Base-by-base conservation (phyloP, 2,329 filamentous ascomycete genomes). In the Colletotrichum ledebouriae region DNA sequence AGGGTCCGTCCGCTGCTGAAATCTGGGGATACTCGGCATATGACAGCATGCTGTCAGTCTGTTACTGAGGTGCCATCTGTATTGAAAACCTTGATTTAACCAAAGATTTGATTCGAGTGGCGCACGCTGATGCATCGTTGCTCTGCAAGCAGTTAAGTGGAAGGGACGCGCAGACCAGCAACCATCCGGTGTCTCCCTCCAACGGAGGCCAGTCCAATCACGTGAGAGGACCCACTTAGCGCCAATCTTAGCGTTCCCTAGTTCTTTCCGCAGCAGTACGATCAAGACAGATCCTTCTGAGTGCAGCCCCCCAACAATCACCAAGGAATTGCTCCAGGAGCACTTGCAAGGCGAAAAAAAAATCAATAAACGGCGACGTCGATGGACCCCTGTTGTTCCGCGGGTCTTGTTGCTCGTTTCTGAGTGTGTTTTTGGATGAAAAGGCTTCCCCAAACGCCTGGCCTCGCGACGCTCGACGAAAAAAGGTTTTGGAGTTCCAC, bases 401-500 rank as follows among this genome's bases (percentile, higher is more conserved):
- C 50, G 53, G 52, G 71, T 68, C 59, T 61, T 41, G 55, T 59
- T 65, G 41, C 25, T 63, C 55, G 58, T 58, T 49, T 59, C 67
- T 59, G 66, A 71, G 50, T 53, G 70, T 67, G 59, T 67, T 64
- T 42, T 57, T 67, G 71, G 66, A 72, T 73, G 70, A 70, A 69
- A 73, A 74, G 72, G 77, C 75, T 75, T 76, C 77, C 76, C 73
- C 72, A 74, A 73, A 73, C 73, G 59, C 70, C 71, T 71, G 63
- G 72, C 75, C 72, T 73, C 75, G 73, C 76, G 75, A 74, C 73
- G 60, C 73, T 79, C 73, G 75, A 80, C 74, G 72, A 76, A 78
- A 76, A 69, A 73, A 76, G 73, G 69, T 73, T 72, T 77, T 78
- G 75, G 76, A 78, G 79, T 82, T 78, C 79, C 77, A 81, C 79